These are phyloP conservation scores for Ophiosphaerella herpotricha DNA, from an alignment of 2,329 filamentous ascomycete genomes.

Conservation along the genomic window DNA sequence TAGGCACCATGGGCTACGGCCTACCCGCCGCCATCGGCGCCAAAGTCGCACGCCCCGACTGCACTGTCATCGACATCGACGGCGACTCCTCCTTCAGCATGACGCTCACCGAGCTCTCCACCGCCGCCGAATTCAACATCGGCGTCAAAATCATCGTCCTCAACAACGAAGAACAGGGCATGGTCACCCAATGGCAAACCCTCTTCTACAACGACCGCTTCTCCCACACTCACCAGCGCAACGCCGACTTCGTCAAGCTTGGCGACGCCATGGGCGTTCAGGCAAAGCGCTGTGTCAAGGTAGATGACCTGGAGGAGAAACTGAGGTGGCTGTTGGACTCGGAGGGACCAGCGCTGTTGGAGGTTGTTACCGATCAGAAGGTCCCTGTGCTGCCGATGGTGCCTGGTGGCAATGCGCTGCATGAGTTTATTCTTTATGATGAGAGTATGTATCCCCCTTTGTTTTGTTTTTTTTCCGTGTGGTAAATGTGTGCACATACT, in stretches of 20 bases:
- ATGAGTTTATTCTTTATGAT: constrained; percentile 93
- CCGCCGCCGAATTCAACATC: constrained; percentile 93
- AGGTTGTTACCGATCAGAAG: constrained; percentile 87
- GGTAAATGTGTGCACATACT: constrained; percentile 1
- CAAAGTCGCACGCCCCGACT: constrained; percentile 81
- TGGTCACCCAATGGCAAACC: constrained; percentile 99
- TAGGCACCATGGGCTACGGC: constrained; percentile 95
- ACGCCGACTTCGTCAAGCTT: constrained; percentile 95
- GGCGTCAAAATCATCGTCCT: constrained; percentile 92
- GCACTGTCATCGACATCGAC: constrained; percentile 92
- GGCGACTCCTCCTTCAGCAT: constrained; percentile 99
- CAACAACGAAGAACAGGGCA: constrained; percentile 97
- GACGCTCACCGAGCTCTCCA: constrained; percentile 94
- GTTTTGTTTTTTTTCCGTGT: no score
- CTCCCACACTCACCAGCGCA: constrained; percentile 89
- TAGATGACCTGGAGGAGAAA: constrained; percentile 75
- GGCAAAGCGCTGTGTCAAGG: constrained; percentile 71
- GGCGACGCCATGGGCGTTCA: constrained; percentile 89
- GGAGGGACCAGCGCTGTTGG: constrained; percentile 89
- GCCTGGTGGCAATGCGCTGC: constrained; percentile 80
- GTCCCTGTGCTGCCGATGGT: constrained; percentile 98
- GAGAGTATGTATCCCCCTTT: constrained; percentile 59
- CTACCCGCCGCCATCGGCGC: constrained; percentile 93
- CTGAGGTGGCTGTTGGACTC: constrained; percentile 83
- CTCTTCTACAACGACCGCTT: constrained; percentile 96